Base-by-base conservation (phyloP, 176 grass and related monocot genomes). In the Oryza meridionalis region DNA sequence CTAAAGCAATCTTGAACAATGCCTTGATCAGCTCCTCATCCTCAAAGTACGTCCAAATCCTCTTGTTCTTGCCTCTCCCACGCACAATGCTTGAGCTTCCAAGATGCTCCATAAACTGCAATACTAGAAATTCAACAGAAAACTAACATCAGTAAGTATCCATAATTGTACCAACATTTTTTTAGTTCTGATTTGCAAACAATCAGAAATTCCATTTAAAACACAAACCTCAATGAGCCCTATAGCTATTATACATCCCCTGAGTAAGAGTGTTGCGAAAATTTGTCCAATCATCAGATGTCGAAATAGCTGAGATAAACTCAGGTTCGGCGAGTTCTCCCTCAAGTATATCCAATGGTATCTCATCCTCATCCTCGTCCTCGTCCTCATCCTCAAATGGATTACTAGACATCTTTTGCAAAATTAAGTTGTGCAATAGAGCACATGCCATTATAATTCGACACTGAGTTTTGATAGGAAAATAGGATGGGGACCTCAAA, bases 271-370 rank as follows among this genome's bases (percentile, higher is more conserved):
- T 9, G 38, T 75, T 29, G 0, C 65, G 9, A 14, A 77, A 70
- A 45, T 10, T 17, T 10, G 66, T 78, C 66, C 66, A 71, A 4
- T 77, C 16, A 9, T 78, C 61, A 22, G 17, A 62, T 0, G 66
- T 85, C 53, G 50, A 70, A 11, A 71, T 15, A 32, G 4, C 43
- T 4, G 16, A 70, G 4, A 84, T 69, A 31, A 77, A 85, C 32
- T 78, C 7, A 11, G 2, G 83, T 70, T 63, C 16, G 1, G 9
- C 13, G 7, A 77, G 3, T 63, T 85, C 7, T 14, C 75, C 66
- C 7, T 78, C 65, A 8, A 29, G 11, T 17, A 15, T 6, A 16
- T 78, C 49, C 11, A 15, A 16, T 22, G 11, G 46, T 16, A 31
- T 32, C 31, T 32, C 31, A 32, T 32, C 13, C 63, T 26, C 15